Base-by-base conservation (phyloP, 306 rosid genomes). In the Lathyrus oleraceus region DNA sequence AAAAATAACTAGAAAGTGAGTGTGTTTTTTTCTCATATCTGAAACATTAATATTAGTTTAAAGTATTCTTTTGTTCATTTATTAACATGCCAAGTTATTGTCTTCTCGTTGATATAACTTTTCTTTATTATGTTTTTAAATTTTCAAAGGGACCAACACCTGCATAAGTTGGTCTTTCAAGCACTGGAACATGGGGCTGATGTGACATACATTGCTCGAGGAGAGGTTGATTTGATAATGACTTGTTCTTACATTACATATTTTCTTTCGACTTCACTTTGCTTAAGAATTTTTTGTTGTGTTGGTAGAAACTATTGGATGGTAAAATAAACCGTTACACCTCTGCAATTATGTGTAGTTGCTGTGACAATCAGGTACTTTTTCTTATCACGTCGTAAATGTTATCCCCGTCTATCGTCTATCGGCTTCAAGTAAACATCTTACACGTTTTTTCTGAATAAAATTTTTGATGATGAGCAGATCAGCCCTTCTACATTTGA, bases 401-500 rank as follows among this genome's bases (percentile, higher is more conserved):
- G 1, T 60, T 70, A 39, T 76, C 17, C n/a, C 10, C 13, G 20
- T 62, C 8, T 16, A n/a, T 9, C 13, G 16, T 62, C 5, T 16
- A 51, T 70, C 38, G 27, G 23, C 19, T 13, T 65, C 25, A 20
- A 25, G 28, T 4, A 14, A 42, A 54, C 6, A 39, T 76, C 49
- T 70, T 28, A 61, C 12, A 61, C 7, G 10, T 57, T 16, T 51
- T 48, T 7, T 10, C 3, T 12, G 28, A 43, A 15, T n/a, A 66
- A 35, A 39, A 3, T 57, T 6, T 35, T 7, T 35, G 39, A 35
- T 20, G 45, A 59, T 64, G 80, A 71, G 23, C 86, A 92, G 96
- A 81, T 92, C n/a, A 92, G 96, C 65, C 87, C 98, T 36, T 92
- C 96, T 0, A 85, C 65, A 30, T 92, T 92, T 81, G 98, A 92